A percentile compares a stretch with the other conserved stretches of the same genome.
Conservation (phyloP, 2,329 filamentous ascomycete species). For the Verticillium klebahnii region DNA sequence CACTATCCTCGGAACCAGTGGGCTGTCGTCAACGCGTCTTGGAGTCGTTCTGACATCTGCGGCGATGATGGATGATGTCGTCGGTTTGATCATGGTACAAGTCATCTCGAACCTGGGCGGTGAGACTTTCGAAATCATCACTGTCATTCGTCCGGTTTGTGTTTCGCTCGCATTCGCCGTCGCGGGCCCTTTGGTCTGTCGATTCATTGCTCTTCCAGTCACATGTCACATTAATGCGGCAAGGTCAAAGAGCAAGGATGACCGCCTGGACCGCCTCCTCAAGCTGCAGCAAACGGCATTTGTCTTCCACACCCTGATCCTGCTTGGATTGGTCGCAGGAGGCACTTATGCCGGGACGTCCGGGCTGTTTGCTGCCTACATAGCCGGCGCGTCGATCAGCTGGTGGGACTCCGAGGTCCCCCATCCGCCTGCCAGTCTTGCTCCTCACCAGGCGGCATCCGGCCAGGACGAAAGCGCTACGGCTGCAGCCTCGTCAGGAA, state of each 20-base stretch:
- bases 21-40: conserved; percentile 36
- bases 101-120: conserved; percentile 62
- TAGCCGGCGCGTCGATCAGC: conserved; percentile 52
- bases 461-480: background rate
- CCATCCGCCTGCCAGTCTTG: conserved; percentile 9
- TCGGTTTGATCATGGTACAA: conserved; percentile 72
- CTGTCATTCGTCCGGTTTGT: conserved; percentile 39
- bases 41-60: conserved; percentile 65
- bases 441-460: background rate
- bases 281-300: conserved; percentile 30
- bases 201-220: conserved; percentile 36
- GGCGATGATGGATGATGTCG: conserved; percentile 79
- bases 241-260: conserved; percentile 17
- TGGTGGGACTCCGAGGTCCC: conserved; percentile 50
- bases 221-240: conserved; percentile 27
- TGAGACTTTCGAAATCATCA: conserved; percentile 21
- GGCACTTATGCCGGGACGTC: conserved; percentile 60
- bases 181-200: conserved; percentile 40
- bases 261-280: conserved; percentile 20
- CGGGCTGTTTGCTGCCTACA: conserved; percentile 57
- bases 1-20: conserved; percentile 42
- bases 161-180: conserved; percentile 48
- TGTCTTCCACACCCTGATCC: conserved; percentile 39
- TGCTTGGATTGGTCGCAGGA: conserved; percentile 44
- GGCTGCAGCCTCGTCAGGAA: too few species aligned